Conservation (phyloP, 345 rosid genomes). For the Lumnitzera littorea region DNA sequence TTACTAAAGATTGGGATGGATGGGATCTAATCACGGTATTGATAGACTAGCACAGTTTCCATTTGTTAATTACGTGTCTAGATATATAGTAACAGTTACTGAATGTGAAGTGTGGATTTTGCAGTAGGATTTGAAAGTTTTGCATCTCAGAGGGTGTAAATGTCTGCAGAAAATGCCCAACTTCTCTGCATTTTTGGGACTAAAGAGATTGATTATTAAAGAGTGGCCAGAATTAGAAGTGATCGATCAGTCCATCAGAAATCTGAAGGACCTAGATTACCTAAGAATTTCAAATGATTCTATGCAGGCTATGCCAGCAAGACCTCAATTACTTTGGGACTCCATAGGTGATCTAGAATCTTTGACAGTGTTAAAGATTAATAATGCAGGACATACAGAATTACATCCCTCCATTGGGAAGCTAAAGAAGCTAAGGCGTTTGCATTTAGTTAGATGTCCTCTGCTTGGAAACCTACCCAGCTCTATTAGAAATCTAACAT, state of each 20-base stretch:
- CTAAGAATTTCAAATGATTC: background rate
- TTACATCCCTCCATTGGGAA: background rate
- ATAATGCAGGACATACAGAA: background rate
- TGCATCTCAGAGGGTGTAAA: background rate
- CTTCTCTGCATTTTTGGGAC: background rate
- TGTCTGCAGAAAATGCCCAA: background rate
- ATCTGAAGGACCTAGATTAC: background rate
- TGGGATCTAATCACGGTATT: background rate
- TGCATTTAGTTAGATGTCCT: background rate
- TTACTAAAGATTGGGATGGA: background rate
- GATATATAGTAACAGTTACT: background rate
- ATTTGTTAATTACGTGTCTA: too few relatives aligned
- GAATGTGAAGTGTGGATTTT: too few relatives aligned
- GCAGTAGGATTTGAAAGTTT: background rate
- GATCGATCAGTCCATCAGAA: background rate
- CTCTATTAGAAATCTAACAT: conserved; percentile 1
- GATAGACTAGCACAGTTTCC: background rate
- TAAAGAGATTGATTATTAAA: background rate
- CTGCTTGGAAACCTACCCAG: background rate
- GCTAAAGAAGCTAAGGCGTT: too few relatives aligned
- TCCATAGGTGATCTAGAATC: too few relatives aligned
- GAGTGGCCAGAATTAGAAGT: background rate
- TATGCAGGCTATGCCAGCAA: background rate
- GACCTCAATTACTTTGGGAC: too few relatives aligned
- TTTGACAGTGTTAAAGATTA: background rate